phyloP scores from a whole-genome alignment of 108 stramenopile species.

The Parietichytrium sp. region DNA sequence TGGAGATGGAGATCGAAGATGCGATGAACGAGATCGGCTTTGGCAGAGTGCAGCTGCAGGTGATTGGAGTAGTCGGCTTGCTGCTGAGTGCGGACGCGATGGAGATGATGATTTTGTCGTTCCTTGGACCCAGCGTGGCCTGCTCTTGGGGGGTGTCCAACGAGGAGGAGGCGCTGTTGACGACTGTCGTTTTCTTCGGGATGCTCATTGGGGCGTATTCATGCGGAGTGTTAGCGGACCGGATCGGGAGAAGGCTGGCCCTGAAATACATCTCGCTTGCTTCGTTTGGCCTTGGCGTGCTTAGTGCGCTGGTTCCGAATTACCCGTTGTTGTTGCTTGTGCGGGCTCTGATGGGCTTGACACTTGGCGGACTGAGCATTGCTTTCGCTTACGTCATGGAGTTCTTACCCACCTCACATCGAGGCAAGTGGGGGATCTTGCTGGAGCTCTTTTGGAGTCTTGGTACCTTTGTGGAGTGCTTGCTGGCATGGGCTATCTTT shows the following conservation, averaged over 20 bases:
- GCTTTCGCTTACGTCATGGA: slow-evolving; percentile 39
- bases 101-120: slow-evolving; percentile 45
- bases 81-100: slow-evolving; percentile 21
- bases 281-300: not conserved
- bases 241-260: not conserved
- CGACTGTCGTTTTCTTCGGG: slow-evolving; percentile 43
- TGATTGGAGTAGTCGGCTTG: not conserved
- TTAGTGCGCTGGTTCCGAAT: not conserved
- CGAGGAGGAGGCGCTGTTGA: slow-evolving; percentile 21
- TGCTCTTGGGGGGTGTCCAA: slow-evolving; percentile 11
- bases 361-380: slow-evolving; percentile 40
- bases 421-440: slow-evolving; percentile 35
- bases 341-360: slow-evolving; percentile 28
- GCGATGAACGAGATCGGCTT: not conserved
- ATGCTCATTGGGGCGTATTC: slow-evolving; percentile 9
- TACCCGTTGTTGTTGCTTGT: not conserved
- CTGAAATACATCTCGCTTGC: not conserved
- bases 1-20: no score
- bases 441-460: slow-evolving; percentile 39
- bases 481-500: slow-evolving; percentile 4
- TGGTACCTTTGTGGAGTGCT: not conserved
- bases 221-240: slow-evolving; percentile 35
- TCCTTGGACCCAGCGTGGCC: slow-evolving; percentile 1
- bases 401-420: not conserved
- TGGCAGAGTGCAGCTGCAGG: not conserved